Percentiles rank a stretch among this genome's conserved stretches.
Evolutionary conservation across 345 rosid species (phyloP).

Genomic region (Brassica napus): Da-Ae NC_063451.1:15982501-15983000

Average conservation of each 20-base stretch:
- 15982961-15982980: slow-evolving; percentile 11
- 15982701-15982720: slow-evolving; percentile 86
- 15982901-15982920: not conserved
- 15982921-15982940: slow-evolving; percentile 2
- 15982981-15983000: slow-evolving; percentile 55
- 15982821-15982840: slow-evolving; percentile 65
- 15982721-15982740: slow-evolving; percentile 90
- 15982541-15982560: slow-evolving; percentile 2
- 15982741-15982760: slow-evolving; percentile 62
- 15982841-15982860: slow-evolving; percentile 48
- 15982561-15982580: slow-evolving; percentile 1
- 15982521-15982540: not conserved
- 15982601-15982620: slow-evolving; percentile 5
- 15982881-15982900: not conserved
- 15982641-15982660: slow-evolving; percentile 10
- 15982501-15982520: slow-evolving; percentile 5
- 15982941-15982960: slow-evolving; percentile 4
- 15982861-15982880: slow-evolving; percentile 31
- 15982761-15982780: slow-evolving; percentile 62
- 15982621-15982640: slow-evolving; percentile 10
- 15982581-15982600: slow-evolving; percentile 3
- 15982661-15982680: slow-evolving; percentile 71
- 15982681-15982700: slow-evolving; percentile 90
- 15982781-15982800: slow-evolving; percentile 58
- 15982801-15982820: slow-evolving; percentile 51